These are phyloP conservation scores for Cyberlindnera bimundalis DNA, from an alignment of 805 yeast genomes.

Conservation along the genomic window DNA sequence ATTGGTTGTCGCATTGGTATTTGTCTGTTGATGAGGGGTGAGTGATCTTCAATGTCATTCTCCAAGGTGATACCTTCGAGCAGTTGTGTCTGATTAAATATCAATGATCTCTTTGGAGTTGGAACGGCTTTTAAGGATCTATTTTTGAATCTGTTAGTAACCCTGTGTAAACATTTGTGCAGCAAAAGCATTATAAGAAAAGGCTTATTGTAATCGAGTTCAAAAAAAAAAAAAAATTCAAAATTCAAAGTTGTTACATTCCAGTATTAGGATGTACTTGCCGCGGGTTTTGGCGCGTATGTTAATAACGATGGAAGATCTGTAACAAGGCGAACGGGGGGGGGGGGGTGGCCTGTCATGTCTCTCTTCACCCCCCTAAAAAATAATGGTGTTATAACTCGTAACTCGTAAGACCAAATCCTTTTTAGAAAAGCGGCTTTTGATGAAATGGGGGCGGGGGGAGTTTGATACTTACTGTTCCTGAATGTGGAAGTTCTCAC, in stretches of 20 bases:
- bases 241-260: slow-evolving; percentile 13
- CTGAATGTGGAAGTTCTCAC: slow-evolving; percentile 35
- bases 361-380: too few relatives aligned
- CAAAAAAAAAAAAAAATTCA: too few relatives aligned
- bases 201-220: too few relatives aligned
- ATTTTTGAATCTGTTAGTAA: slow-evolving; percentile 8
- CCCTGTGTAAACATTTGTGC: too few relatives aligned
- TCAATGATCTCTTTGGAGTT: slow-evolving; percentile 21
- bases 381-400: too few relatives aligned
- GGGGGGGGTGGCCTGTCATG: too few relatives aligned
- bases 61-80: slow-evolving; percentile 8
- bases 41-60: slow-evolving; percentile 7
- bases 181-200: too few relatives aligned
- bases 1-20: slow-evolving; percentile 5
- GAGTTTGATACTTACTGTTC: slow-evolving; percentile 18
- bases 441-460: neutral
- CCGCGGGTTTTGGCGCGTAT: slow-evolving; percentile 4
- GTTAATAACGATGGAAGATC: neutral
- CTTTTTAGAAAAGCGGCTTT: too few relatives aligned
- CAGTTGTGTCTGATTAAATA: slow-evolving; percentile 10
- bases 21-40: slow-evolving; percentile 9
- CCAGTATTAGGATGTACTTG: slow-evolving; percentile 1
- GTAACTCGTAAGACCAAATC: too few relatives aligned
- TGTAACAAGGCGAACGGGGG: too few relatives aligned
- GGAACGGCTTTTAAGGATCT: slow-evolving; percentile 10